A percentile compares a stretch with the other conserved stretches of the same genome.
Evolutionary conservation across 345 rosid species (phyloP).

Genomic region (Lagerstroemia speciosa): DNA sequence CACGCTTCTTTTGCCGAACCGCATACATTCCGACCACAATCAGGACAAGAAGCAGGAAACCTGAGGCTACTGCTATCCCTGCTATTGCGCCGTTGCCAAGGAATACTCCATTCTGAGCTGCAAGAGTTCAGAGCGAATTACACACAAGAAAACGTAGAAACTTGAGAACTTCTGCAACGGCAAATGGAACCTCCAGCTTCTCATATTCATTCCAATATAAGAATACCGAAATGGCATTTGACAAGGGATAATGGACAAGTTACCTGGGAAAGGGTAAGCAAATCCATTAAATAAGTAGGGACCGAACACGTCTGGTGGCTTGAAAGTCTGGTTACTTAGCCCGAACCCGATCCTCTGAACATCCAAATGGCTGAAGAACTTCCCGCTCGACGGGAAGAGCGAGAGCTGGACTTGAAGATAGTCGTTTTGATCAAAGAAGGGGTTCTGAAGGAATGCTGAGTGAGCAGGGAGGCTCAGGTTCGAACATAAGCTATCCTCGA

Average conservation of each 20-base stretch:
- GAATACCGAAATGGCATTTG: neutral
- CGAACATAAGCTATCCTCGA: constrained; percentile 80
- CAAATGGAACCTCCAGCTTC: too few species aligned
- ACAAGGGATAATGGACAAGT: neutral
- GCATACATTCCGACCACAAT: constrained; percentile 67
- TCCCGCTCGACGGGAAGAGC: constrained; percentile 63
- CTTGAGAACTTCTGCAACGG: neutral
- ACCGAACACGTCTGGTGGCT: constrained; percentile 87
- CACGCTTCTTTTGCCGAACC: constrained; percentile 86
- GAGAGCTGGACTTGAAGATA: constrained; percentile 79
- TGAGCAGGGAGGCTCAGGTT: constrained; percentile 68
- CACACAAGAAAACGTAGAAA: neutral
- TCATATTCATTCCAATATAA: too few species aligned
- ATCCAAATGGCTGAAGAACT: constrained; percentile 52
- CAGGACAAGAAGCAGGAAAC: constrained; percentile 52
- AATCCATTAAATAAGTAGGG: constrained; percentile 82
- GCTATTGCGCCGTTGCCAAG: constrained; percentile 36
- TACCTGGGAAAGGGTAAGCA: constrained; percentile 80
- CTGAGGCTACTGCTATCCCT: constrained; percentile 46
- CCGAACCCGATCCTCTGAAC: constrained; percentile 67
- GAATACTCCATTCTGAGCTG: constrained; percentile 25
- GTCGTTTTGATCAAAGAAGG: constrained; percentile 77
- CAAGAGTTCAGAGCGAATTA: neutral
- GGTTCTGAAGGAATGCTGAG: constrained; percentile 69
- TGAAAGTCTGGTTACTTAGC: constrained; percentile 76